These are phyloP conservation scores for Neurospora pannonica DNA, from an alignment of 495 filamentous ascomycete genomes.

Conservation along the genomic window DNA sequence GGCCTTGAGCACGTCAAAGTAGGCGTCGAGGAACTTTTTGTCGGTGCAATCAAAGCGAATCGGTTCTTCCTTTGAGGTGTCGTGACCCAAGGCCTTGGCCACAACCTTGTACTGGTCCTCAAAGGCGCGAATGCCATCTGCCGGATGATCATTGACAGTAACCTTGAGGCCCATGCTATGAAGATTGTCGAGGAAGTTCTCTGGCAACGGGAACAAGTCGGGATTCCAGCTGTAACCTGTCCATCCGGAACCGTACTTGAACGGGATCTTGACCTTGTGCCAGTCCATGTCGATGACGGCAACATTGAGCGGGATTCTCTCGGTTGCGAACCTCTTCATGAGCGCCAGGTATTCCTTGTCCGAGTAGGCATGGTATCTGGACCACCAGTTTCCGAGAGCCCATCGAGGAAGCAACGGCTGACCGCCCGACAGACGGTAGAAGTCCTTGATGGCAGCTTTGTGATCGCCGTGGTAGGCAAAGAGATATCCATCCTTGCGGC, in stretches of 20 bases:
- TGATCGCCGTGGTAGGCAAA: constrained; percentile 49
- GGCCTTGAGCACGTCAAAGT: constrained; percentile 45
- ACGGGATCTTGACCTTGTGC: constrained; percentile 37
- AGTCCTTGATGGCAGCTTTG: constrained; percentile 42
- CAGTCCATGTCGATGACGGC: constrained; percentile 56
- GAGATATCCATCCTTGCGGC: constrained; percentile 46
- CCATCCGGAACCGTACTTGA: constrained; percentile 39
- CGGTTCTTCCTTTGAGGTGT: constrained; percentile 34
- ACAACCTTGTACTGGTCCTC: constrained; percentile 46
- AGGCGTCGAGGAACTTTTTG: constrained; percentile 45
- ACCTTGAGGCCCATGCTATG: constrained; percentile 36
- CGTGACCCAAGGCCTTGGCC: constrained; percentile 35
- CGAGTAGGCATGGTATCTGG: constrained; percentile 45
- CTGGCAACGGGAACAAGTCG: constrained; percentile 44
- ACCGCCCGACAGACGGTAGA: constrained; percentile 44
- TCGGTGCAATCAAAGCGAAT: constrained; percentile 46
- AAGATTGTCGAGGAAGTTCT: constrained; percentile 32
- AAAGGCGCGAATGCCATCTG: constrained; percentile 40
- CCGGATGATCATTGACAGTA: constrained; percentile 49
- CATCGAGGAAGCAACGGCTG: constrained; percentile 48
- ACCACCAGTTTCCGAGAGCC: constrained; percentile 57
- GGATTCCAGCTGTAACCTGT: constrained; percentile 55
- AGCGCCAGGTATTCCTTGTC: constrained; percentile 42
- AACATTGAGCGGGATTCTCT: constrained; percentile 44
- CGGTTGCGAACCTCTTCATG: constrained; percentile 37